A percentile compares a stretch with the other conserved stretches of the same genome.
These are phyloP conservation scores for Scutellaria galericulata DNA, from an alignment of 257 asterid species.

Conservation along the genomic window DNA sequence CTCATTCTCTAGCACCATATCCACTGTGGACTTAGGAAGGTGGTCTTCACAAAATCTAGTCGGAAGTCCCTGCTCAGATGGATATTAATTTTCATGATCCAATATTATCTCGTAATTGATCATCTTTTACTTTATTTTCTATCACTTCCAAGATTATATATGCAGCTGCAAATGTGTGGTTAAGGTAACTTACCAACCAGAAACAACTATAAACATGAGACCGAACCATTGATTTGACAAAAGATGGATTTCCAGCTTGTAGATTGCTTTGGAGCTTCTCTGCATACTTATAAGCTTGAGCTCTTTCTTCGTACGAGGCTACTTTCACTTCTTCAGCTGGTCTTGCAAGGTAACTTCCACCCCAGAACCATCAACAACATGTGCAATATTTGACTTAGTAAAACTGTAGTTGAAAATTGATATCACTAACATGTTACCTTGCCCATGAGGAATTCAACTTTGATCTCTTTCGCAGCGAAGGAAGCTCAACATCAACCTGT, in stretches of 20 bases:
- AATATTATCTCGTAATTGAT: background rate
- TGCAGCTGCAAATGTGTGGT: constrained; percentile 8
- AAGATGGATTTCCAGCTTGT: constrained; percentile 62
- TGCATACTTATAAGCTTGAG: constrained; percentile 59
- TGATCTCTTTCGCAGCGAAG: constrained; percentile 54
- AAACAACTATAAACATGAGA: constrained; percentile 96
- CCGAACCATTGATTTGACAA: constrained; percentile 83
- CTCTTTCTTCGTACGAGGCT: constrained; percentile 66
- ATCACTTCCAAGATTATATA: background rate
- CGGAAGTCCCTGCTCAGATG: constrained; percentile 74
- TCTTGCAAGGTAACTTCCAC: constrained; percentile 75
- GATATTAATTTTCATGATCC: background rate
- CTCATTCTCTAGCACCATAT: constrained; percentile 65
- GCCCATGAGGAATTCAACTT: constrained; percentile 69
- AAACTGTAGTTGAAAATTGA: background rate
- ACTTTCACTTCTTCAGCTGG: constrained; percentile 78
- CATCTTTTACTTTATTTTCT: background rate
- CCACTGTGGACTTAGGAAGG: constrained; percentile 63
- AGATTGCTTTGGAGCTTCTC: constrained; percentile 72
- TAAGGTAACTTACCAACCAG: constrained; percentile 78
- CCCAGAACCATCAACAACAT: constrained; percentile 29
- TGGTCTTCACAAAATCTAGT: constrained; percentile 59
- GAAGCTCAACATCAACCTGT: constrained; percentile 63
- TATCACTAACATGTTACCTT: constrained; percentile 48
- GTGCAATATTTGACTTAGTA: background rate